These are phyloP conservation scores for Colletotrichum sp. DNA, from an alignment of 2,329 filamentous ascomycete genomes.

Conservation along the genomic window DNA sequence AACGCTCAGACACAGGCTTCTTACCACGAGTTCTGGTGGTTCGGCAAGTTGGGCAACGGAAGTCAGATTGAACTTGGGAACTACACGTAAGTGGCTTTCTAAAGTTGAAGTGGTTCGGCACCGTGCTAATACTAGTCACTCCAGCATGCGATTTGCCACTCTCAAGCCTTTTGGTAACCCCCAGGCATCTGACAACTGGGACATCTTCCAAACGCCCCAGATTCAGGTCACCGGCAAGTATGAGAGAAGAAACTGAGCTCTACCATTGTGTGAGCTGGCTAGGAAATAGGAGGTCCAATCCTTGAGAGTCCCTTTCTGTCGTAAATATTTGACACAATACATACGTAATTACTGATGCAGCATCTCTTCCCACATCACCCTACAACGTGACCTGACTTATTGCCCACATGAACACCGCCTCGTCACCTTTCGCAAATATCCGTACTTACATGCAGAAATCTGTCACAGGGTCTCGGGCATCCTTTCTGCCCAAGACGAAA, in stretches of 20 bases:
- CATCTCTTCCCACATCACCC: not conserved
- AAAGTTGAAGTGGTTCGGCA: fast-evolving
- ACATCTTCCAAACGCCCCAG: slow-evolving; percentile 39
- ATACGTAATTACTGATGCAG: not conserved
- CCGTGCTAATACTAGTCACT: not conserved
- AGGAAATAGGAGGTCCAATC: not conserved
- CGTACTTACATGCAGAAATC: not conserved
- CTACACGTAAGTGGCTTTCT: not conserved
- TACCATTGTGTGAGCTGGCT: not conserved
- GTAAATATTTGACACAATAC: not conserved
- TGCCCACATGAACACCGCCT: not conserved
- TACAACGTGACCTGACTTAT: not conserved
- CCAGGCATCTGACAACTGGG: slow-evolving; percentile 45
- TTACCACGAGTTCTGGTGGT: slow-evolving; percentile 17
- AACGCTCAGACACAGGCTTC: slow-evolving; percentile 8
- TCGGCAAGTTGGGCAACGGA: slow-evolving; percentile 19
- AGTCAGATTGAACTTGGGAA: slow-evolving; percentile 15
- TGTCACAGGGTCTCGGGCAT: not conserved
- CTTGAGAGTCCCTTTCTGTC: not conserved
- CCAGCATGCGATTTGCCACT: slow-evolving; percentile 43
- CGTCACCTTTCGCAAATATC: not conserved
- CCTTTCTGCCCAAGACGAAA: not conserved
- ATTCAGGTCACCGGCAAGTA: slow-evolving; percentile 33
- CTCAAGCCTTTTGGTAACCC: slow-evolving; percentile 47
- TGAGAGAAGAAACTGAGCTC: not conserved